Evolutionary conservation across 208 protist species (phyloP), one percentile per base, ranked within the genome.

Genomic region (Naegleria fowleri): DNA sequence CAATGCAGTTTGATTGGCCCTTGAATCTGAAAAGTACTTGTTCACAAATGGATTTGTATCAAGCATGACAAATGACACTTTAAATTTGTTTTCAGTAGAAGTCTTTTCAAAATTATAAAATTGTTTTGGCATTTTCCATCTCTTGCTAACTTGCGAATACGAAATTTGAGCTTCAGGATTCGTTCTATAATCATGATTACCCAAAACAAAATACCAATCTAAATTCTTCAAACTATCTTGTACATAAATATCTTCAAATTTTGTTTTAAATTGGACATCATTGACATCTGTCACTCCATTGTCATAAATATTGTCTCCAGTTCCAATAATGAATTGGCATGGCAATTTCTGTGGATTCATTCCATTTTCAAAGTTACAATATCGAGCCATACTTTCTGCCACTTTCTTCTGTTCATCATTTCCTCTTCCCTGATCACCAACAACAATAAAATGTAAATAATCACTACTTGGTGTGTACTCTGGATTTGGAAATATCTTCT

Each of bases 301-400:
- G 22, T 91, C n/a, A 51, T 94, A 94, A 85, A 94, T 92, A 83
- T 93, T 93, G 40, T 94, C 92, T 67, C 92, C 92, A n/a, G 91
- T 59, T 36, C 38, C 39, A 13, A 93, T 38, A n/a, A 93, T 67
- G 85, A 94, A 94, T 15, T 91, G 40, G 39, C 58, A 90, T 67
- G 55, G 43, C 43, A 48, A 48, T 48, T 29, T 67, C 19, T 67
- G 55, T 29, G 19, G 22, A 67, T 67, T 29, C 55, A 29, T 67
- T 15, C 55, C 11, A 15, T 67, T 67, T 48, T 48, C 43, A 48
- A 29, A 67, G 11, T 67, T 29, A 67, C 55, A 67, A 67, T 67
- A 67, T 67, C 22, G 11, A 29, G 19, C 55, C 55, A 67, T 67
- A 67, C 19, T 29, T 2, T 15, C 55, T 22, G 55, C 55, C 4